Base-by-base conservation (phyloP, 192 early-diverging fungal genomes). In the Kickxella alabastrina region DNA sequence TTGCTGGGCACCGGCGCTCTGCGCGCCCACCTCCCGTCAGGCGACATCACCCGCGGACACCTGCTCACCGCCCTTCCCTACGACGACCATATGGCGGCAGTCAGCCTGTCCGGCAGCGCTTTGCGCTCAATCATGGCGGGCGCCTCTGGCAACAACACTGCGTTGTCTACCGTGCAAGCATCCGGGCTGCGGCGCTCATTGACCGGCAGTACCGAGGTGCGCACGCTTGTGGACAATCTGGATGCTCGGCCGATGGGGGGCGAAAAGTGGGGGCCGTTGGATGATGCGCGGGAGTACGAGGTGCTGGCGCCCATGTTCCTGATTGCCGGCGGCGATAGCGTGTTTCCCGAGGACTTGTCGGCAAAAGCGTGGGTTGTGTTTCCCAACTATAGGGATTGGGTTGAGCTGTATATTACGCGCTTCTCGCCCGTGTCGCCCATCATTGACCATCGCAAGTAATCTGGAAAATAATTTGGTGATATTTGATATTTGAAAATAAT, bases 1-100 rank as follows among this genome's bases (percentile, higher is more conserved):
- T 58, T 88, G 23, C 55, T 84, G 21, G 83, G 86, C 66, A 64
- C 80, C 19, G 89, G 85, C 17, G 67, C 84, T 18, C 65, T 91
- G 38, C 80, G 87, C 19, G 66, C 71, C 6, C 68, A 64, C 0
- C n/a, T 88, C 10, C 62, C 74, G 14, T 18, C 26, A 10, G 85
- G 85, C 32, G 60, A 77, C 4, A 44, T 92, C 44, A 81, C 83
- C 1, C 52, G 78, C 23, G 82, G 82, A 51, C 57, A 70, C 39
- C 51, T 89, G 44, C 48, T 85, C 42, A 77, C 67, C 4, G 62
- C 80, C 0, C 70, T 87, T 7, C 87, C 89, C 9, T 89, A 84
- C 37, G 83, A 79, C n/a, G 86, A 85, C 55, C 27, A 51, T 2
- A 22, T 88, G 18, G 68, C 74, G 3, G 59, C 72, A 14, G 62